Evolutionary conservation across 192 early-diverging fungal species (phyloP).

Genomic region (Linderina pennispora): DNA sequence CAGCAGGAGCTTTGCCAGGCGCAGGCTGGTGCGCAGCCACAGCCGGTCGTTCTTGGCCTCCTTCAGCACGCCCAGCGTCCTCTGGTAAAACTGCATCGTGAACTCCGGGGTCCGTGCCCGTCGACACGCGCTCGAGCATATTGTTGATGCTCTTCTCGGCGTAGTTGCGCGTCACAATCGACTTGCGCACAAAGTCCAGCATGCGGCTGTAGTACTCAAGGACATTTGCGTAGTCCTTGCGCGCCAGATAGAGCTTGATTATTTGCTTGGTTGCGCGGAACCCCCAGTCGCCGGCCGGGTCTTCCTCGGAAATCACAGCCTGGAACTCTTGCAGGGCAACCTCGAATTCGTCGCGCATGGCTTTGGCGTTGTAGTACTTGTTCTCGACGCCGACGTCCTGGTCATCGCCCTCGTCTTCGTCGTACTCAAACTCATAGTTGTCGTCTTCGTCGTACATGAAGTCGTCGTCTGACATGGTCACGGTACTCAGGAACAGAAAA

Average conservation of each 20-base stretch:
- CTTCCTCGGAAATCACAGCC: conserved; percentile 13
- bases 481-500: background rate
- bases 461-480: conserved; percentile 43
- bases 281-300: conserved; percentile 25
- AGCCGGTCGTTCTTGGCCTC: conserved; percentile 28
- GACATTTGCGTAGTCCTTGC: conserved; percentile 6
- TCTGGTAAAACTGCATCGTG: conserved; percentile 18
- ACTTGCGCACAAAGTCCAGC: conserved; percentile 24
- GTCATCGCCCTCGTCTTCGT: conserved; percentile 31
- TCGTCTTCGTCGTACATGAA: conserved; percentile 43
- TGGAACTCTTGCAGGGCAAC: conserved; percentile 23
- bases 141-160: conserved; percentile 45
- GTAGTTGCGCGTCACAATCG: conserved; percentile 23
- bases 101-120: conserved; percentile 4
- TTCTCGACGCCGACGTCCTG: conserved; percentile 28
- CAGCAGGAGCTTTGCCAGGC: conserved; percentile 27
- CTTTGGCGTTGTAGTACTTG: conserved; percentile 46
- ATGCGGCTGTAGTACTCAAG: conserved; percentile 19
- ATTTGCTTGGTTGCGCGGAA: conserved; percentile 41
- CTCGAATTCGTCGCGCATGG: conserved; percentile 22
- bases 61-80: conserved; percentile 24
- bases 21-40: conserved; percentile 38
- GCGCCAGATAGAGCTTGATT: conserved; percentile 24
- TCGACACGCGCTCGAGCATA: conserved; percentile 30
- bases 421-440: conserved; percentile 33